These are phyloP conservation scores for Mrakia frigida DNA, from an alignment of 768 basidiomycete genomes.

Conservation along the genomic window DNA sequence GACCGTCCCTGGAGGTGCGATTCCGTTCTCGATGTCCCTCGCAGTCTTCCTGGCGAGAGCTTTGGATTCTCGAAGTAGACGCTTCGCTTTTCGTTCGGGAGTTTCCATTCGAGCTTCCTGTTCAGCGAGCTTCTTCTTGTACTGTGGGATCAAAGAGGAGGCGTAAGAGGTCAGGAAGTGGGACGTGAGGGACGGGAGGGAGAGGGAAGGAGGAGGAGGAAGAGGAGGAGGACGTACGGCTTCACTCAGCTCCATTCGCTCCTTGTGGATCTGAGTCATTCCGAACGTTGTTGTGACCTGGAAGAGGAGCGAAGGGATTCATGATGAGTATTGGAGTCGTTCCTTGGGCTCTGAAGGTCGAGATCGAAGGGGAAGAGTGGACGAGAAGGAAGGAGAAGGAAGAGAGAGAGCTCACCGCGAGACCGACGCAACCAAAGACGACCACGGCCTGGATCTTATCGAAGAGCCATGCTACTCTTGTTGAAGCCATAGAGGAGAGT, in stretches of 20 bases:
- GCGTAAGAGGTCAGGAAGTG: neutral
- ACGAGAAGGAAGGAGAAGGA: neutral
- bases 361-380: neutral
- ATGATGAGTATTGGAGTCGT: too few relatives aligned
- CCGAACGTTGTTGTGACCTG: neutral
- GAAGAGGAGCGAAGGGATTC: neutral
- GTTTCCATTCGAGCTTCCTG: slow-evolving; percentile 8
- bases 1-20: neutral
- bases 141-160: neutral
- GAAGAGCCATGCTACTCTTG: neutral
- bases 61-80: neutral
- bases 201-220: neutral
- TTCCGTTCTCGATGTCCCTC: slow-evolving; percentile 9
- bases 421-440: neutral
- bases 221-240: neutral
- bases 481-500: neutral
- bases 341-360: neutral
- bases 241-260: slow-evolving; percentile 10
- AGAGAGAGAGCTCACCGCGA: slow-evolving; percentile 12
- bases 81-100: neutral
- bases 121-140: neutral
- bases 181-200: neutral
- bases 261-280: neutral
- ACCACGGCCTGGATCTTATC: neutral
- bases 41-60: neutral